Base-by-base conservation (phyloP, 257 asterid genomes). In the Solanum pennellii region DNA sequence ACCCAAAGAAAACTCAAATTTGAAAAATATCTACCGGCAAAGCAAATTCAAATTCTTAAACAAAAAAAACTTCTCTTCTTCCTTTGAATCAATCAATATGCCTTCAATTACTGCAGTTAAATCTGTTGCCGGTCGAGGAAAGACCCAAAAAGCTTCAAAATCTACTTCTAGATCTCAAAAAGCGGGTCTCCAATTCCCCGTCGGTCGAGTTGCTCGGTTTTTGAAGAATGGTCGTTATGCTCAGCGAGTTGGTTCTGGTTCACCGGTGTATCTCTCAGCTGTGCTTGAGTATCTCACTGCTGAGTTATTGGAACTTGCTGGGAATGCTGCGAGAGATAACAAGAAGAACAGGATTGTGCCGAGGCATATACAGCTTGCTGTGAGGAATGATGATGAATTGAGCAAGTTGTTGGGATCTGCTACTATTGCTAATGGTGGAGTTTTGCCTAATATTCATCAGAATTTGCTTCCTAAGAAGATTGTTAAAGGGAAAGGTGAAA, bases 281-380 rank as follows among this genome's bases (percentile, higher is more conserved):
- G 96, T 94, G 6, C 94, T 92, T 0, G 96, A 93, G 42, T 94
- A 94, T 14, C 93, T 93, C n/a, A 93, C 96, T 7, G 95, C 96
- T 13, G 96, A 93, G 93, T 94, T 94, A 2, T 76, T 94, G 86
- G 98, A 94, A 84, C 94, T 94, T 39, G 98, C 98, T 20, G 96
- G 98, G 0, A 94, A 93, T 60, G 95, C 95, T 1, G 95, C 95
- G 0, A 93, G 95, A 27, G 96, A 94, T 77, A 93, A 93, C 89
- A 94, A 94, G 92, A 92, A 92, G 92, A 93, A 87, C 82, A 92
- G 95, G 82, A 94, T 94, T 52, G 93, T 91, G 14, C 95, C 95
- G 0, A 91, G 96, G 86, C 98, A 94, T n/a, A 92, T 94, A 10
- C 96, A 93, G 65, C 88, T 94, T 71, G 98, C 95, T 4, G 95